phyloP scores from a whole-genome alignment of 768 basidiomycete species.

The Lepiota brunneoincarnata region DNA sequence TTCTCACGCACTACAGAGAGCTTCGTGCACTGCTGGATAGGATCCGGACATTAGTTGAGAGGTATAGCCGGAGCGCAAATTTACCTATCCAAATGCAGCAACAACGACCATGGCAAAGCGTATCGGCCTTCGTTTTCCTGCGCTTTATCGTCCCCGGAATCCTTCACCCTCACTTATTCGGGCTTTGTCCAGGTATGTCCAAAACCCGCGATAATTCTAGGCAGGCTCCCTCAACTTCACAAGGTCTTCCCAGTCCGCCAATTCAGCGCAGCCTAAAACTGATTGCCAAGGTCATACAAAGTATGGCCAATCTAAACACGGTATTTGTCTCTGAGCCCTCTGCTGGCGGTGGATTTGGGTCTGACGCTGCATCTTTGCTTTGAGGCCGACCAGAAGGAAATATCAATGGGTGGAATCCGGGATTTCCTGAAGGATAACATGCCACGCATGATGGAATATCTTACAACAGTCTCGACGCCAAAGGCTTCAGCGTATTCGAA shows the following conservation, averaged over 20 bases:
- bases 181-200: conserved; percentile 64
- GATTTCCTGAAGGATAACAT: conserved; percentile 65
- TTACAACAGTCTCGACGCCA: conserved; percentile 66
- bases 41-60: conserved; percentile 71
- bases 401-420: conserved; percentile 78
- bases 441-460: conserved; percentile 77
- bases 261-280: conserved; percentile 81
- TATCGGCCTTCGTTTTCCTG: conserved; percentile 87
- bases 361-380: background rate
- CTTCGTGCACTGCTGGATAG: conserved; percentile 68
- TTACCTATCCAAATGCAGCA: conserved; percentile 39
- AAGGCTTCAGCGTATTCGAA: conserved; percentile 8
- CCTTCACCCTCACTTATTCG: conserved; percentile 83
- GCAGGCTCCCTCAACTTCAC: conserved; percentile 9
- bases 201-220: background rate
- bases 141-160: conserved; percentile 90
- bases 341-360: background rate
- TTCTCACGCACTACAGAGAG: conserved; percentile 47
- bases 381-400: conserved; percentile 69
- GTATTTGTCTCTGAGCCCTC: conserved; percentile 35
- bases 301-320: conserved; percentile 79
- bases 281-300: conserved; percentile 88
- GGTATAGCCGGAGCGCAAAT: conserved; percentile 48
- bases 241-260: conserved; percentile 63
- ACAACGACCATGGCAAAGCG: conserved; percentile 74